Evolutionary conservation across 164 flowering plant genomes (phyloP).

Genomic region (Tinospora cordifolia): DNA sequence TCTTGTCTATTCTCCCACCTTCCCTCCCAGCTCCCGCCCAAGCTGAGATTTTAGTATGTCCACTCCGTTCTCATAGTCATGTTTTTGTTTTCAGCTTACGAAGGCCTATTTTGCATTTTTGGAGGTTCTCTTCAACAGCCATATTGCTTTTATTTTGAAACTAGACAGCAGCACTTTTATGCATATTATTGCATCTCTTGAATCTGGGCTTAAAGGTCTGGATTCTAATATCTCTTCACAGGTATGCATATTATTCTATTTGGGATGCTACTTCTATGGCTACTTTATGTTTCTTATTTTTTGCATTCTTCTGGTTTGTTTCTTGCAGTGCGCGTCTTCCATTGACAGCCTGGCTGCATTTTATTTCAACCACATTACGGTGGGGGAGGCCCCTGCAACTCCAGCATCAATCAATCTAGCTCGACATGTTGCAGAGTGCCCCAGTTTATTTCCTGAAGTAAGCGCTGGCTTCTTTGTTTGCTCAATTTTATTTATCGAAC

Average conservation of each 20-base stretch:
- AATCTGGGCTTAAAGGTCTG: conserved; percentile 86
- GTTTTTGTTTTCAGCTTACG: conserved; percentile 55
- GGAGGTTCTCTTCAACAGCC: conserved; percentile 83
- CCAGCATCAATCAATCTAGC: conserved; percentile 71
- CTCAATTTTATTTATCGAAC: background rate
- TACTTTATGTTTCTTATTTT: background rate
- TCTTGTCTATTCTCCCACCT: no score
- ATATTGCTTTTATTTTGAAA: conserved; percentile 59
- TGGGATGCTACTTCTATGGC: background rate
- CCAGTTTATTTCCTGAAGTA: conserved; percentile 85
- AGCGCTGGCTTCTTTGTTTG: conserved; percentile 16
- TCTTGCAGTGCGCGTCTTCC: conserved; percentile 77
- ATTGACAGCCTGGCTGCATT: conserved; percentile 83
- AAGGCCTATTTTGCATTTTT: conserved; percentile 86
- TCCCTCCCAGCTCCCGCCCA: no score
- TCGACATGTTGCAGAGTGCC: conserved; percentile 76
- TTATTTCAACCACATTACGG: conserved; percentile 83
- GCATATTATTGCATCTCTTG: conserved; percentile 90
- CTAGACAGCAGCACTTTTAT: conserved; percentile 75
- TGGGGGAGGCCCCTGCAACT: conserved; percentile 76
- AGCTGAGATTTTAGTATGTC: background rate
- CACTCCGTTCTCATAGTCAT: background rate
- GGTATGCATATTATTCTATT: conserved; percentile 30
- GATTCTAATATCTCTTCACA: conserved; percentile 84
- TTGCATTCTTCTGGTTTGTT: background rate